Base-by-base conservation (phyloP, 169 alveolate genomes). In the Plasmodium gallinaceum region DNA sequence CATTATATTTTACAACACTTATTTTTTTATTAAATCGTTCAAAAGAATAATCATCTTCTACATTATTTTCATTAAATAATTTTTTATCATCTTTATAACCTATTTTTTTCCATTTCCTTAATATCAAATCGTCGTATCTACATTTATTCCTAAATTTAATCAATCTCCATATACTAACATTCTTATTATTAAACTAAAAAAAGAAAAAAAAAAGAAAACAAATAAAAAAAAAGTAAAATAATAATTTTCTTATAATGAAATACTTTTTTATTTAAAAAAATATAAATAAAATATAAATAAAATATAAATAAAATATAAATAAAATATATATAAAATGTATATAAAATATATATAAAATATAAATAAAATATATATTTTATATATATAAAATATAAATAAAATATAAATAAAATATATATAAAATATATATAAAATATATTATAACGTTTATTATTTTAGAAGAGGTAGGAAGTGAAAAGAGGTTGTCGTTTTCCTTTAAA, bases 121-220 rank as follows among this genome's bases (percentile, higher is more conserved):
- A 74, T 12, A 94, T 94, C 42, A 94, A 87, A 32, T 94, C 95
- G 48, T 94, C 96, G 7, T 94, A 69, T 51, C 96, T 52, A 42
- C 95, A 94, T 58, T 93, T 94, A 88, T 92, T 94, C 52, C 93
- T 75, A 83, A 94, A 94, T 20, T 87, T 87, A 37, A 94, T 92
- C 16, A 87, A 45, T 71, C 95, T 64, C 96, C 96, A 94, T 52
- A 90, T 66, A 46, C 92, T 91, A 10, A 80, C 73, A 51, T 72
- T 88, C 48, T 92, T 92, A 78, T 88, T 80, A 46, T 72, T 80
- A 16, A 80, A 24, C 90, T 80, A 42, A 6, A 22, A 54, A 26
- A 54, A 52, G 7, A 48, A 9, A 57, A 74, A 57, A 0, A 51
- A 5, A 14, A 54, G 52, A 74, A 52, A 20, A 5, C n/a, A n/a